Percentiles rank a stretch among this genome's conserved stretches.
Conservation (phyloP, 805 yeast species). For the Kodamaea kaohsiungensis region DNA sequence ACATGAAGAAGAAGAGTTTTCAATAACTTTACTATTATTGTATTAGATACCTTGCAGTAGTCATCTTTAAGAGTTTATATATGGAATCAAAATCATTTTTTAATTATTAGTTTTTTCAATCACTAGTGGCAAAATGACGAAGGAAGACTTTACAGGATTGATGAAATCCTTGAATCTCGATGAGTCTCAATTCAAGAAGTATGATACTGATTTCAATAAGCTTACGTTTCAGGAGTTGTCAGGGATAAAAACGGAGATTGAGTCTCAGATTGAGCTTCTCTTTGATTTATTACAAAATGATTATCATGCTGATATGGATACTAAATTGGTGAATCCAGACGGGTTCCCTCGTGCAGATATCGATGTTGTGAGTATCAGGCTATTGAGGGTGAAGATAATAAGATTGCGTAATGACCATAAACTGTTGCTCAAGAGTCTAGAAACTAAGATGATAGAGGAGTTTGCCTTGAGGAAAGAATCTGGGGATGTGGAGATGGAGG, state of each 20-base stretch:
- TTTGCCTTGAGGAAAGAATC: slow-evolving; percentile 22
- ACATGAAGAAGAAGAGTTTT: slow-evolving; percentile 1
- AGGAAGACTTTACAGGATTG: slow-evolving; percentile 24
- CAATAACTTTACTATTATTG: too few species aligned
- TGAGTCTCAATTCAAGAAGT: slow-evolving; percentile 20
- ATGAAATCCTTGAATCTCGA: slow-evolving; percentile 31
- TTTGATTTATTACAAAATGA: slow-evolving; percentile 42
- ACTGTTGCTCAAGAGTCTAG: slow-evolving; percentile 47
- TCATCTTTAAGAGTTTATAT: background rate
- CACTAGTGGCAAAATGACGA: slow-evolving; percentile 4
- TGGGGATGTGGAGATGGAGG: background rate
- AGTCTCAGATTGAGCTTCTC: slow-evolving; percentile 30
- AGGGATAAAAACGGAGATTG: slow-evolving; percentile 39
- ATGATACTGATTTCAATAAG: slow-evolving; percentile 18
- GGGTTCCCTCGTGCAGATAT: slow-evolving; percentile 88
- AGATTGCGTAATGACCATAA: slow-evolving; percentile 70
- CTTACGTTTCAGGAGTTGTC: slow-evolving; percentile 23
- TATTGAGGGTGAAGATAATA: slow-evolving; percentile 62
- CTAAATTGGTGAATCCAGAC: slow-evolving; percentile 63
- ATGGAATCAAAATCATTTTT: background rate
- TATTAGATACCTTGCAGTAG: too few species aligned
- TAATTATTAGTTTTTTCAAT: background rate
- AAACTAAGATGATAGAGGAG: slow-evolving; percentile 46
- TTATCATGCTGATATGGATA: slow-evolving; percentile 60
- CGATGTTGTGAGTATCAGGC: slow-evolving; percentile 68